Evolutionary conservation across 768 basidiomycete genomes (phyloP), one percentile per base, ranked within the genome.

Genomic region (Suillus plorans): DNA sequence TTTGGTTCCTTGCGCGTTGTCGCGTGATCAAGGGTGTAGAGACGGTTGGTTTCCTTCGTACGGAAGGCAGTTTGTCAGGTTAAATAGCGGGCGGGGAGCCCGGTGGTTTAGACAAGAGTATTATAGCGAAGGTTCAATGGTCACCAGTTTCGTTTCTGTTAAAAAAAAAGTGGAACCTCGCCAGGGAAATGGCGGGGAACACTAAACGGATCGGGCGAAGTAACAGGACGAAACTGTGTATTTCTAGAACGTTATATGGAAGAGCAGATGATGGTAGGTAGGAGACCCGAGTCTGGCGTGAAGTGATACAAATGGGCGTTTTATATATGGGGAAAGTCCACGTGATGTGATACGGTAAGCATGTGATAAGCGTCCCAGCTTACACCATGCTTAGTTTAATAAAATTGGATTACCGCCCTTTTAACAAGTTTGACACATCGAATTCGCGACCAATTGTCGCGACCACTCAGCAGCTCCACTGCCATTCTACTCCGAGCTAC

Each of bases 21-120:
- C 16, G 50, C 7, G 7, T 52, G 25, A 7, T 28, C 4, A 52
- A 3, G 0, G 50, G 14, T 6, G 0, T 1, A 1, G 16, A 1
- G 4, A 52, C 50, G 1, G 28, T 18, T 0, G 28, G 28, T 9
- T 9, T 31, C 3, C 28, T 52, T 18, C 28, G 0, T 18, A 1
- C 2, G 0, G 50, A 31, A 52, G 50, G 8, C 28, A 52, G 50
- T 31, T 52, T 52, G 50, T 18, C 50, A 4, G 50, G 3, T 52
- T 28, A 31, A 28, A 28, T 28, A 18, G 8, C 2, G 28, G 50
- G 50, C 16, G 16, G 8, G 8, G 4, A 52, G 16, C 50, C 50
- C 16, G 4, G 7, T 8, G 25, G 50, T 28, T 18, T 2, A 52
- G 28, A 8, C 1, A 10, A 10, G 25, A 2, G 0, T 28, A 28